Base-by-base conservation (phyloP, 2,329 filamentous ascomycete species). In the Tolypocladium amazonense region DNA sequence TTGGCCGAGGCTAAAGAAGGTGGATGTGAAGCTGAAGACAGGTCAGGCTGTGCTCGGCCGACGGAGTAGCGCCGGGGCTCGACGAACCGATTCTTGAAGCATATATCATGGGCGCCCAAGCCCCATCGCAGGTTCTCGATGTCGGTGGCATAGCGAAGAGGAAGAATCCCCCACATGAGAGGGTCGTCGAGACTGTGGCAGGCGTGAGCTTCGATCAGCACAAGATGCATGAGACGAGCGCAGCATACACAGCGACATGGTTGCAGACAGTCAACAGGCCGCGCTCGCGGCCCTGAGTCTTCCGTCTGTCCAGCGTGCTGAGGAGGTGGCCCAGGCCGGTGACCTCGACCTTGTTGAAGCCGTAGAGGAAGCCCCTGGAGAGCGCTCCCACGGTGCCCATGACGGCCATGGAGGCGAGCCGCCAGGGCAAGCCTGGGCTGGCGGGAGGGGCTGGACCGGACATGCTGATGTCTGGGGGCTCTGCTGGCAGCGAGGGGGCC, bases 21-120 rank as follows among this genome's bases (percentile, higher is more conserved):
- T 81, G 6, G 87, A 85, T 4, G 88, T 75, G 45, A 83, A 70
- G 70, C 90, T 93, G 66, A 52, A 50, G 61, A 58, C n/a, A 57
- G 2, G 56, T 30, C n/a, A 61, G 33, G 27, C 30, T 52, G 56
- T 56, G 38, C 30, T 35, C 50, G 20, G 20, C 23, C 11, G 30
- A 54, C 57, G 11, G 41, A 8, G 43, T 23, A 55, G 27, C 38
- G 56, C 53, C 11, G 47, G 25, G 43, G 30, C 38, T 39, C 58
- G 15, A 66, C 79, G 62, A 76, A 94, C 90, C 85, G 87, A 70
- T 90, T 93, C 68, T 87, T 88, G 73, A 95, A 99, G 76, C 92
- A 97, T 62, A 99, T 92, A 73, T 99, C 94, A 72, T 97, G 90
- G 68, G 92, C 95, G 30, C 90, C 94, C 59, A 99, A 82, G 12